phyloP scores from a whole-genome alignment of 2,329 filamentous ascomycete genomes.

The Cordyceps farinosa region DNA sequence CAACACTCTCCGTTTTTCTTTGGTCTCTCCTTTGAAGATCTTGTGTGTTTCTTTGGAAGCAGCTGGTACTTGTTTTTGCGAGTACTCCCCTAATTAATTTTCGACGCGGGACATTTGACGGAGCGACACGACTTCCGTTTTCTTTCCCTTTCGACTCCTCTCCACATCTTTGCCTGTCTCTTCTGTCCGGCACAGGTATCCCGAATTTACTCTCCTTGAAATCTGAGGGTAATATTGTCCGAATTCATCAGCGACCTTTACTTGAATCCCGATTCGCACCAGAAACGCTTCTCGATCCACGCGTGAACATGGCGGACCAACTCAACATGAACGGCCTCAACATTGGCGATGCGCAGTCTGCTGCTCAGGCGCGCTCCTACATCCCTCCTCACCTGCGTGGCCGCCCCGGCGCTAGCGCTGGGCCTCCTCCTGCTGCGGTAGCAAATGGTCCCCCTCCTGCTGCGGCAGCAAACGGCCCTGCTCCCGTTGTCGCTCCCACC shows the following conservation, averaged over 20 bases:
- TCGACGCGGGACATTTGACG: conserved; percentile 32
- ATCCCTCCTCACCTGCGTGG: conserved; percentile 80
- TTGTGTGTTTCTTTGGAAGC: conserved; percentile 42
- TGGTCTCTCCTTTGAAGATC: conserved; percentile 47
- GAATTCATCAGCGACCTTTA: conserved; percentile 12
- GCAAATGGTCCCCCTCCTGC: conserved; percentile 19
- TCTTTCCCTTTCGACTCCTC: conserved; percentile 16
- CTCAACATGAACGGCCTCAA: conserved; percentile 76
- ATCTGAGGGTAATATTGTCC: conserved; percentile 29
- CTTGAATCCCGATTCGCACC: conserved; percentile 20
- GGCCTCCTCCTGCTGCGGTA: conserved; percentile 22
- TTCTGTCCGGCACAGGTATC: conserved; percentile 26
- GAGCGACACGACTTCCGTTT: conserved; percentile 33
- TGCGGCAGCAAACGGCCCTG: conserved; percentile 24
- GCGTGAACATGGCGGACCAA: conserved; percentile 70
- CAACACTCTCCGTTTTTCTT: conserved; percentile 36
- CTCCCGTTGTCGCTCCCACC: conserved; percentile 31
- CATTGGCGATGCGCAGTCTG: conserved; percentile 45
- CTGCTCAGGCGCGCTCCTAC: conserved; percentile 59
- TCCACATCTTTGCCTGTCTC: conserved; percentile 18
- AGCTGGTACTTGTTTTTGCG: conserved; percentile 31
- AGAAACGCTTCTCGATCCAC: conserved; percentile 22
- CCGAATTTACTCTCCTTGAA: conserved; percentile 27
- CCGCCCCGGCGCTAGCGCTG: conserved; percentile 38
- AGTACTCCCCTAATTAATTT: conserved; percentile 27